Percentiles rank a stretch among this genome's conserved stretches.
phyloP scores from a whole-genome alignment of 495 filamentous ascomycete species.

The Chaetomium tenue region DNA sequence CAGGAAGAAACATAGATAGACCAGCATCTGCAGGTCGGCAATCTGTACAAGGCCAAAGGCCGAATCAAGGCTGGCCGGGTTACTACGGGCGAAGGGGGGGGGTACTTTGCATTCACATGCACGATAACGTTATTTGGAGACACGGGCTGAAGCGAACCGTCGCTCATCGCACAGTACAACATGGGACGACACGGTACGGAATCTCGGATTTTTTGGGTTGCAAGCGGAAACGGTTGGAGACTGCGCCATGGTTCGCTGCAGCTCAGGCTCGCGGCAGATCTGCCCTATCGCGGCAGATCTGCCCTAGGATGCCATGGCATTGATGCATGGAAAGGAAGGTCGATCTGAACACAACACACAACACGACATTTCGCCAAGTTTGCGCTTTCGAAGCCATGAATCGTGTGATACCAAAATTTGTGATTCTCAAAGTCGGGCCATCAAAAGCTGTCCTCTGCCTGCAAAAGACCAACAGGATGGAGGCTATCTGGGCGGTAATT shows the following conservation, averaged over 20 bases:
- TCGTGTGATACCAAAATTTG: too few relatives aligned
- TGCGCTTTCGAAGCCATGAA: background rate
- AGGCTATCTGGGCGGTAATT: too few relatives aligned
- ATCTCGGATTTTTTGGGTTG: background rate
- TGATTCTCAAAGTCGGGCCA: too few relatives aligned
- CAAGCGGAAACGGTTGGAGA: background rate
- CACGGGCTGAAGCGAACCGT: slow-evolving; percentile 5
- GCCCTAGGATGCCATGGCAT: background rate
- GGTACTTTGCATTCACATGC: background rate
- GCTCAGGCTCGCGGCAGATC: background rate
- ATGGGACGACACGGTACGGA: background rate
- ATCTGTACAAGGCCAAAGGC: slow-evolving; percentile 3
- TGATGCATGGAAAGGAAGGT: background rate
- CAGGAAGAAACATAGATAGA: background rate
- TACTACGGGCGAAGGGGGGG: background rate
- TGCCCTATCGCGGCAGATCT: background rate
- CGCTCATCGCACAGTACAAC: too few relatives aligned
- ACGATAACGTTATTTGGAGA: slow-evolving; percentile 9
- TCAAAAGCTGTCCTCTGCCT: too few relatives aligned
- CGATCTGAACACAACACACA: background rate
- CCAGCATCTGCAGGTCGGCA: background rate
- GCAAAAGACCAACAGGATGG: too few relatives aligned
- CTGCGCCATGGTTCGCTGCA: slow-evolving; percentile 1
- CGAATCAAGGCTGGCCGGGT: background rate
- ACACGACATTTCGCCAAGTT: background rate